Evolutionary conservation across 306 rosid species (phyloP), one percentile per base, ranked within the genome.

Genomic region (Vicia villosa): DNA sequence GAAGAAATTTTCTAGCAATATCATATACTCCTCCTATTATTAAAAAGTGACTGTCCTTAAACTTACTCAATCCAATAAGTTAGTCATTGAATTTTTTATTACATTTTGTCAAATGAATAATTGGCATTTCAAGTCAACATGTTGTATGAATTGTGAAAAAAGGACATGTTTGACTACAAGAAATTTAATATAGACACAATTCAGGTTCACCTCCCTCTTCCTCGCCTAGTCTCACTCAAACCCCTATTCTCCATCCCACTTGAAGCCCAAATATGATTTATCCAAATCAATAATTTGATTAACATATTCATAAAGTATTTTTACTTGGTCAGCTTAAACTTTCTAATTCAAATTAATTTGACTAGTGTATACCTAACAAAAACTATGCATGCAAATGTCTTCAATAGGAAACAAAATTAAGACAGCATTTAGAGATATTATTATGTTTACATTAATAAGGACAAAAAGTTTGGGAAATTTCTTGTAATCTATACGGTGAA

Each of bases 331-430:
- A 37, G 21, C 9, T 50, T 73, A 0, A 62, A 20, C 12, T 46
- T 70, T 56, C 47, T 71, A 13, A 50, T 77, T 28, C 2, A 55
- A 70, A 64, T 1, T 77, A 70, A 55, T 3, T 70, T 77, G 63
- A 70, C 68, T 24, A 50, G 36, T 12, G 0, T 24, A 22, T 57
- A 21, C 73, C 77, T 55, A 77, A 65, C 77, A 36, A 70, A 41
- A 52, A 70, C 38, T 63, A 28, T 64, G 38, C 77, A 56, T 12
- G 45, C 21, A 10, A 6, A 47, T n/a, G 45, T 16, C 8, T 52
- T 17, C 55, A 51, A 64, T n/a, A 54, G 16, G 67, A 19, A 30
- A 74, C 30, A 66, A 66, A 56, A 24, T 54, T 20, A 24, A 55
- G 21, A 63, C 38, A 67, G 58, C 42, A 20, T 6, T 4, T 15